Conservation (phyloP, 371 early-diverging fungal species). For the Lichtheimia corymbifera region DNA sequence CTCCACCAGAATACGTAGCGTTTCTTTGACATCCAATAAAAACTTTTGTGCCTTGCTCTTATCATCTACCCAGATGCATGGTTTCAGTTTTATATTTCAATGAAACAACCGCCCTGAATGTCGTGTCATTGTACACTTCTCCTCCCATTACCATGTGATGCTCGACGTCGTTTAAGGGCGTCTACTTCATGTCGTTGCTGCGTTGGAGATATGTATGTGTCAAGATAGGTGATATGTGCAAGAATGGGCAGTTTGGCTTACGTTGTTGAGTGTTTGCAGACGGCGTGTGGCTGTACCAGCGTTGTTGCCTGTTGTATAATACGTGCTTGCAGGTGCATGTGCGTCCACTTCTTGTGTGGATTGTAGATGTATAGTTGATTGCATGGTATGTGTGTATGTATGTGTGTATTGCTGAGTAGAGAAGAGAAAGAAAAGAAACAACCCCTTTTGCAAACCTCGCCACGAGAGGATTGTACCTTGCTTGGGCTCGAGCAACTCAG, state of each 20-base stretch:
- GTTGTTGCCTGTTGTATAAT: slow-evolving; percentile 54
- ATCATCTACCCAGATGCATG: slow-evolving; percentile 56
- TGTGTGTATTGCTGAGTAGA: not conserved
- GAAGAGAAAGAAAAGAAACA: slow-evolving; percentile 5
- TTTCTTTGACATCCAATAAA: slow-evolving; percentile 85
- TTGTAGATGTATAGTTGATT: slow-evolving; percentile 21
- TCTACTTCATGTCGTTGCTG: slow-evolving; percentile 22
- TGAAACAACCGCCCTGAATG: no score
- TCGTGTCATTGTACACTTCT: no score
- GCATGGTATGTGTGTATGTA: slow-evolving; percentile 19
- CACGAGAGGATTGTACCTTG: not conserved
- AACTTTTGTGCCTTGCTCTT: slow-evolving; percentile 76
- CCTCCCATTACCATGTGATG: slow-evolving; percentile 44
- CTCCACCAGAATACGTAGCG: slow-evolving; percentile 74
- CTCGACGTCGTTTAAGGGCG: slow-evolving; percentile 34
- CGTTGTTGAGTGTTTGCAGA: slow-evolving; percentile 22
- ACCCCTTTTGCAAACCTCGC: not conserved
- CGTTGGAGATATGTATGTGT: not conserved
- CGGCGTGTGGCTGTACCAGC: slow-evolving; percentile 24
- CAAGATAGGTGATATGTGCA: slow-evolving; percentile 14
- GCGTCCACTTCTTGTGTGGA: slow-evolving; percentile 32
- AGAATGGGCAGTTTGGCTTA: slow-evolving; percentile 3
- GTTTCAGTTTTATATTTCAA: not conserved
- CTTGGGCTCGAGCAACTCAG: slow-evolving; percentile 1
- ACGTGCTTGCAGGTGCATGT: slow-evolving; percentile 48